A percentile compares a stretch with the other conserved stretches of the same genome.
Conservation (phyloP, 805 yeast genomes). For the Candida silvicultrix region DNA sequence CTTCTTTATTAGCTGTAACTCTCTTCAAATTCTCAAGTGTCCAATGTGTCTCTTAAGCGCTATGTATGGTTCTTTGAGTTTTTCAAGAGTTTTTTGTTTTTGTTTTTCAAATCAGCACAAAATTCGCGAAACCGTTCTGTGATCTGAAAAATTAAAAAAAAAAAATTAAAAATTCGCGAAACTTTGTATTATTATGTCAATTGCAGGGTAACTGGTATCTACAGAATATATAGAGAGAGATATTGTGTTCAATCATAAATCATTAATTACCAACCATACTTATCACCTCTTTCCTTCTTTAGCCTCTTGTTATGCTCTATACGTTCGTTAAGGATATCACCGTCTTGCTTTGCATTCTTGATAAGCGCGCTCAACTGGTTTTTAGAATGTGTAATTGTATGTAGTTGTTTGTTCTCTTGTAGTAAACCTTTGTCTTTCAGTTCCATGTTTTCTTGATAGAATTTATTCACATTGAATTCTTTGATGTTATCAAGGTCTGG, state of each 20-base stretch:
- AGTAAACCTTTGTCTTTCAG: conserved; percentile 16
- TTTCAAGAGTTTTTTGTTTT: not conserved
- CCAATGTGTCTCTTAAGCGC: not conserved
- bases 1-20: too few species aligned
- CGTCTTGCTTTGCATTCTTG: conserved; percentile 20
- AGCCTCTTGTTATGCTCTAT: conserved; percentile 16
- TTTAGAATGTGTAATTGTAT: conserved; percentile 14
- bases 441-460: conserved; percentile 17
- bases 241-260: not conserved
- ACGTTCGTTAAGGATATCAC: conserved; percentile 18
- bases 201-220: too few species aligned
- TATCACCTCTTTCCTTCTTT: conserved; percentile 16
- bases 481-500: conserved; percentile 1
- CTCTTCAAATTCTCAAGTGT: not conserved
- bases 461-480: conserved; percentile 16
- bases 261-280: conserved; percentile 18
- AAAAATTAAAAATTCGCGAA: too few species aligned
- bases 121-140: not conserved
- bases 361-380: conserved; percentile 22
- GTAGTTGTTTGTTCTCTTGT: conserved; percentile 16
- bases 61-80: not conserved
- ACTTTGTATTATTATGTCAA: not conserved
- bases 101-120: not conserved
- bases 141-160: not conserved
- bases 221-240: too few species aligned